Evolutionary conservation across 2,329 filamentous ascomycete species (phyloP).

Genomic region (Penicillium vulpinum): DNA sequence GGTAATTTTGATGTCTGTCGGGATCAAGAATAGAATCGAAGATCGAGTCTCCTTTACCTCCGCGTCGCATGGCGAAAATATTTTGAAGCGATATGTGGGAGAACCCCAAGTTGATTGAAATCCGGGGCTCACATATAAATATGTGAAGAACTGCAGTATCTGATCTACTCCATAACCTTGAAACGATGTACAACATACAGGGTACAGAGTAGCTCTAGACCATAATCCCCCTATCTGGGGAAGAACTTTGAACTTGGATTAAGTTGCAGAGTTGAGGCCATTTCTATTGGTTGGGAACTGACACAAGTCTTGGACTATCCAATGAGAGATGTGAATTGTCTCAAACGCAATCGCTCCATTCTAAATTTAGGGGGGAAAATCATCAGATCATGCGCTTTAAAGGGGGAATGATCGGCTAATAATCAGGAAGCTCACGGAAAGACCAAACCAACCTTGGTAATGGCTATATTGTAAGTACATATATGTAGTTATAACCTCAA

Average conservation of each 20-base stretch:
- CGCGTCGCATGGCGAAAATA: not conserved
- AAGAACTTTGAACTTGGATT: not conserved
- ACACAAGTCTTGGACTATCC: not conserved
- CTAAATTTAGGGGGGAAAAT: conserved; percentile 1
- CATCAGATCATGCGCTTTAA: conserved; percentile 1
- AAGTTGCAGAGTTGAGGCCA: not conserved
- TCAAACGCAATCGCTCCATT: not conserved
- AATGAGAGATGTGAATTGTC: not conserved
- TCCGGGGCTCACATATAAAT: not conserved
- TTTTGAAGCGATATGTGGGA: not conserved
- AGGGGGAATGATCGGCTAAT: not conserved
- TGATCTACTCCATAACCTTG: not conserved
- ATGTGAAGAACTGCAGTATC: too few relatives aligned
- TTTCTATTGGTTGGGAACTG: not conserved
- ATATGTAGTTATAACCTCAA: not conserved
- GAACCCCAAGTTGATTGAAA: not conserved
- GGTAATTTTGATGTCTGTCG: not conserved
- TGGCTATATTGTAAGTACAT: not conserved
- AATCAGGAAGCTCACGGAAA: conserved; percentile 1
- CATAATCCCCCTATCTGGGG: not conserved
- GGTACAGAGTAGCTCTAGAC: not conserved
- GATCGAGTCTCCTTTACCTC: not conserved
- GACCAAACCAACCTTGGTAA: not conserved
- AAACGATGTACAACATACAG: not conserved
- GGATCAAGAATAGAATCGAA: not conserved